Evolutionary conservation across 2,329 filamentous ascomycete species (phyloP).

Genomic region (Cyclaneusma minus): DNA sequence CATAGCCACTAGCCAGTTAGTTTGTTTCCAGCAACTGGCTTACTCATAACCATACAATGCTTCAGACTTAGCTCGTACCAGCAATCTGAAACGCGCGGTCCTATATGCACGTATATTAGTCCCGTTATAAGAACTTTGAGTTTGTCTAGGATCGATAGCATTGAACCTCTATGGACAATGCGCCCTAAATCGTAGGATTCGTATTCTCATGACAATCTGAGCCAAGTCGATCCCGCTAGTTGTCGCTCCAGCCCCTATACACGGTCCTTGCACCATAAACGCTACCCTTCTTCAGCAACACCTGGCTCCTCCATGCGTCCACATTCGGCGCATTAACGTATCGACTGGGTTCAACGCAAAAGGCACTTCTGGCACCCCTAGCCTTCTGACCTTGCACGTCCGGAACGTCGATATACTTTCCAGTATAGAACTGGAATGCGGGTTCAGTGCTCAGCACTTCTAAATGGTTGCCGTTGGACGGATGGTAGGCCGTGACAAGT

Average conservation of each 20-base stretch:
- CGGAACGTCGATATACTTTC: conserved; percentile 67
- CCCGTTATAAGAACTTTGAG: too few species aligned
- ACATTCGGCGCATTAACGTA: conserved; percentile 83
- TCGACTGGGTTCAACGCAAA: conserved; percentile 84
- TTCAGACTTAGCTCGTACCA: too few species aligned
- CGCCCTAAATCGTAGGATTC: too few species aligned
- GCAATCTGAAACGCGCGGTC: too few species aligned
- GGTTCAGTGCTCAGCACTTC: conserved; percentile 87
- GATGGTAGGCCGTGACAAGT: conserved; percentile 59
- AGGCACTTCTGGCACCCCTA: conserved; percentile 54
- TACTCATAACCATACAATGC: too few species aligned
- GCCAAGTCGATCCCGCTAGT: conserved; percentile 7
- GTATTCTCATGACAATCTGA: too few species aligned
- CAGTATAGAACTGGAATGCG: conserved; percentile 94
- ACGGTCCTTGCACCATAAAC: conserved; percentile 69
- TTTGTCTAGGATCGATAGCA: too few species aligned
- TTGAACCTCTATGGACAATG: too few species aligned
- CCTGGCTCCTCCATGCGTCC: conserved; percentile 63
- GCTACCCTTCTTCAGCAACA: conserved; percentile 70
- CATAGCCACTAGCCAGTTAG: too few species aligned
- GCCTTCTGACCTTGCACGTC: conserved; percentile 40
- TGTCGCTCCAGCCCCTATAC: conserved; percentile 70
- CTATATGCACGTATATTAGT: too few species aligned
- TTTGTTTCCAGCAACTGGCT: too few species aligned
- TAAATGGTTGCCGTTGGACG: conserved; percentile 60